Evolutionary conservation across 352 stramenopile species (phyloP).

Genomic region (Globisporangium abappressorium): DNA sequence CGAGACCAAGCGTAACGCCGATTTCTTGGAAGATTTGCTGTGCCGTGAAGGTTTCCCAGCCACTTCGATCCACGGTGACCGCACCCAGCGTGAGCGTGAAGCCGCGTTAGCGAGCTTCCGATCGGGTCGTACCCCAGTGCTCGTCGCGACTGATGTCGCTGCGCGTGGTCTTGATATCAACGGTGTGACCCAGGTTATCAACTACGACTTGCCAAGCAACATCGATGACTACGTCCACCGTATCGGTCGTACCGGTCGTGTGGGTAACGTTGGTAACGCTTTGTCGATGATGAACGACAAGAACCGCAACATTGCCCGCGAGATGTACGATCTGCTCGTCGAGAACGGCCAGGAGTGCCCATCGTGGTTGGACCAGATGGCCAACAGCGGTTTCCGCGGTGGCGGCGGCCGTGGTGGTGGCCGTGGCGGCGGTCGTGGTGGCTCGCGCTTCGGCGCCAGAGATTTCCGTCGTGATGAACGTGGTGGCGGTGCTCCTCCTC

Average conservation of each 20-base stretch:
- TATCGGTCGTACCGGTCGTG: slow-evolving; percentile 98
- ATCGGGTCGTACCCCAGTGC: slow-evolving; percentile 87
- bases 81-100: slow-evolving; percentile 94
- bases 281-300: slow-evolving; percentile 99
- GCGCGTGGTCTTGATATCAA: slow-evolving; percentile 98
- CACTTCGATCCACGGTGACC: slow-evolving; percentile 98
- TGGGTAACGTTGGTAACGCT: slow-evolving; percentile 96
- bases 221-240: slow-evolving; percentile 99
- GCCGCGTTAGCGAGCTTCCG: slow-evolving; percentile 91
- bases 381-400: slow-evolving; percentile 69
- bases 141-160: slow-evolving; percentile 98
- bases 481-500: slow-evolving; percentile 25
- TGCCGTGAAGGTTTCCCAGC: slow-evolving; percentile 90
- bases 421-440: slow-evolving; percentile 49
- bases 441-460: slow-evolving; percentile 79
- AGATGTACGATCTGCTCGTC: slow-evolving; percentile 96
- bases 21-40: slow-evolving; percentile 96
- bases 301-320: slow-evolving; percentile 96
- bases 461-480: slow-evolving; percentile 86
- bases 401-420: slow-evolving; percentile 48
- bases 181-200: slow-evolving; percentile 96
- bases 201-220: slow-evolving; percentile 98
- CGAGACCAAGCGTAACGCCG: slow-evolving; percentile 97
- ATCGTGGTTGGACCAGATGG: slow-evolving; percentile 94
- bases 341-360: slow-evolving; percentile 96